Percentiles rank a stretch among this genome's conserved stretches.
Evolutionary conservation across 169 alveolate genomes (phyloP).

Genomic region (Eimeria praecox): DNA sequence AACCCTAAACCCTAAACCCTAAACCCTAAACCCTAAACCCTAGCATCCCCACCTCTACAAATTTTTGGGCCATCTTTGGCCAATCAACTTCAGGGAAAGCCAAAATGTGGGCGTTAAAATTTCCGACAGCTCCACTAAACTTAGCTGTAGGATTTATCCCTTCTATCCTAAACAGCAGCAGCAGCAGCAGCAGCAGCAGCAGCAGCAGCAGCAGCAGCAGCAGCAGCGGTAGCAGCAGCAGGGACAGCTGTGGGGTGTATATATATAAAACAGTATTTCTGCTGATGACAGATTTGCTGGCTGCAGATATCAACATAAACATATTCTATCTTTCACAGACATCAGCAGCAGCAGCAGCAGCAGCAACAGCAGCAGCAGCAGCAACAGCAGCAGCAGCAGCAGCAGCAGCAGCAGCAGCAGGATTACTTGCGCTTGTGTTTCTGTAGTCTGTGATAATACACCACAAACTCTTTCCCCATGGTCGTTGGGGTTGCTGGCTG

Average conservation of each 20-base stretch:
- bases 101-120: conserved; percentile 95
- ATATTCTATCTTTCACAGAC: too few species aligned
- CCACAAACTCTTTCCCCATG: conserved; percentile 90
- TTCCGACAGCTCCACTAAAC: conserved; percentile 98
- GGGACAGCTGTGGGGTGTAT: not conserved
- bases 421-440: conserved; percentile 82
- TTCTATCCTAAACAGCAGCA: conserved; percentile 44
- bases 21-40: conserved; percentile 50
- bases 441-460: not conserved
- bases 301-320: too few species aligned
- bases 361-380: not conserved
- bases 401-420: conserved; percentile 1
- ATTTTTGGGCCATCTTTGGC: conserved; percentile 83
- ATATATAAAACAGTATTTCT: too few species aligned
- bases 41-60: conserved; percentile 74
- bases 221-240: not conserved
- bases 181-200: conserved; percentile 59
- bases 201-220: not conserved
- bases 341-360: not conserved
- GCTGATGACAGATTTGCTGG: not conserved
- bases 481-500: conserved; percentile 98
- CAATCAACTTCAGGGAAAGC: conserved; percentile 95
- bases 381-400: not conserved
- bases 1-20: conserved; percentile 33
- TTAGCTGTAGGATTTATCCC: conserved; percentile 92